Evolutionary conservation across 441 rosid species (phyloP), one percentile per base, ranked within the genome.

Genomic region (Brassica balearica): DNA sequence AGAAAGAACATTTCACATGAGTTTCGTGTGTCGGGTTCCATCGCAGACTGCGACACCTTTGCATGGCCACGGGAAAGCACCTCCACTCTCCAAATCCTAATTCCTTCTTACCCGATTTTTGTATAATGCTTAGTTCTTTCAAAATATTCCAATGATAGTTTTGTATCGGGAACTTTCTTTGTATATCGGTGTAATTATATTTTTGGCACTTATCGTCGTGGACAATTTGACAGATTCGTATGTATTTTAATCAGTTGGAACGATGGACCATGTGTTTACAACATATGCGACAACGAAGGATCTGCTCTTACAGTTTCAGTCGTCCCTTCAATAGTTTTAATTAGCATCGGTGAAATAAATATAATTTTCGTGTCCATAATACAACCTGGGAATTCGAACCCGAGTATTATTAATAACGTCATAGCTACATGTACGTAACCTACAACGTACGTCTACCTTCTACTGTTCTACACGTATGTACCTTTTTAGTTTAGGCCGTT

Each of bases 21-120:
- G 77, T 75, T 75, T 75, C 80, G 83, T 75, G 82, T 80, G 82
- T 80, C 82, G 82, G 82, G 70, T 77, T 75, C 83, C 5, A 75
- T 80, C 60, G 77, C 65, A 80, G 83, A 75, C 69, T 75, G 80
- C 71, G 74, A 80, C 83, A 80, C 73, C 77, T 75, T 80, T 75
- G 80, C 77, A 80, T 71, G 80, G 65, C 83, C 83, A 80, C 83
- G 83, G 65, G 77, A 80, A 70, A 74, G 65, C 73, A 71, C 76
- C 76, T 32, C 34, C 72, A 55, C 69, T 69, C 78, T 69, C 72
- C 46, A 19, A 74, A 43, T 76, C 76, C 82, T 75, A 74, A 69
- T 29, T 15, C 58, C 27, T 25, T 25, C 27, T 25, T 25, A 25
- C 58, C n/a, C 29, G 5, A 8, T 53, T 64, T 41, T 19, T 19